Percentiles rank a stretch among this genome's conserved stretches.
phyloP scores from a whole-genome alignment of 768 basidiomycete species.

The Solioccasus polychromus region DNA sequence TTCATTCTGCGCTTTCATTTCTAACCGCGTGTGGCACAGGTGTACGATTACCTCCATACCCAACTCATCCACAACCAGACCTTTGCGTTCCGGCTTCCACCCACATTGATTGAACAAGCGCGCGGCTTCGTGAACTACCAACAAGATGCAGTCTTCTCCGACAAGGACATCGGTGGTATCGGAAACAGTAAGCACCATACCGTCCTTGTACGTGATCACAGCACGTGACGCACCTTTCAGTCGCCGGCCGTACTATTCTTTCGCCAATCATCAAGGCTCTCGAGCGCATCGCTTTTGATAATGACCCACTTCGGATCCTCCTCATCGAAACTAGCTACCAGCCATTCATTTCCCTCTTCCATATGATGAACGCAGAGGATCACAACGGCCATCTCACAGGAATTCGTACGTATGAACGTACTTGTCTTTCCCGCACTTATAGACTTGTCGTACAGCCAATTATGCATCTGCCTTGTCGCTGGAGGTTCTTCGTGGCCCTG shows the following conservation, averaged over 20 bases:
- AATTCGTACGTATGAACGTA: slow-evolving; percentile 52
- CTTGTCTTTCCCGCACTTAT: background rate
- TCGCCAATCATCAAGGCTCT: slow-evolving; percentile 69
- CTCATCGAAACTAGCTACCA: slow-evolving; percentile 81
- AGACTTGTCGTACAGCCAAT: slow-evolving; percentile 45
- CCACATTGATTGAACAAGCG: slow-evolving; percentile 68
- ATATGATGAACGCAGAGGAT: slow-evolving; percentile 58
- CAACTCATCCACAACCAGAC: slow-evolving; percentile 79
- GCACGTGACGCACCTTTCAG: slow-evolving; percentile 34
- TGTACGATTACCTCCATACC: slow-evolving; percentile 78
- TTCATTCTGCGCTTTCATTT: slow-evolving; percentile 1
- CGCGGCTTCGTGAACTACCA: slow-evolving; percentile 74
- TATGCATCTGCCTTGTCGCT: slow-evolving; percentile 70
- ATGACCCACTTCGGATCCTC: slow-evolving; percentile 74
- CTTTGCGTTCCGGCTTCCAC: slow-evolving; percentile 73
- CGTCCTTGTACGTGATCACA: background rate
- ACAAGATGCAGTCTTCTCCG: slow-evolving; percentile 72
- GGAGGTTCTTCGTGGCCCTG: slow-evolving; percentile 70
- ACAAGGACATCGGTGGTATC: slow-evolving; percentile 55
- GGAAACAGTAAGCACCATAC: slow-evolving; percentile 61
- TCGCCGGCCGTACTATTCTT: slow-evolving; percentile 77
- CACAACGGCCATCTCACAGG: slow-evolving; percentile 53
- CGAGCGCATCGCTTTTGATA: slow-evolving; percentile 73
- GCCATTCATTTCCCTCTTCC: slow-evolving; percentile 84
- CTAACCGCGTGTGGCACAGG: slow-evolving; percentile 35